Conservation (phyloP, 1,284 basidiomycete genomes). For the Uromyces viciae-fabae region DNA sequence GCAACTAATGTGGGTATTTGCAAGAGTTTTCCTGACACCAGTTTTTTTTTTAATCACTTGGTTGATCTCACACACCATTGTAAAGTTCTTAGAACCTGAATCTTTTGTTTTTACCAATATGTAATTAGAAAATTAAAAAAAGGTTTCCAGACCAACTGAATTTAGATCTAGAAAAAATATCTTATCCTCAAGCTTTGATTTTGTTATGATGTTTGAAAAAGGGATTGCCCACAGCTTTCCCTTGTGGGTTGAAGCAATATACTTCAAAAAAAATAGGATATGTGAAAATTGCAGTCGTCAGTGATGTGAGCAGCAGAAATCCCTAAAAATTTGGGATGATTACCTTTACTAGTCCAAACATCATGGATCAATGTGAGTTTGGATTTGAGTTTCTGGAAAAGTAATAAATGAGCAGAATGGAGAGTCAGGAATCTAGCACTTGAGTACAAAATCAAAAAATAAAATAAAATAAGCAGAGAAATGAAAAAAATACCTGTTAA, state of each 20-base stretch:
- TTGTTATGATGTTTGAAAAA: not conserved
- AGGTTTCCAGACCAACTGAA: no score
- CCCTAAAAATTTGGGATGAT: not conserved
- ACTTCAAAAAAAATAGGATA: not conserved
- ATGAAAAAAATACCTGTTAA: not conserved
- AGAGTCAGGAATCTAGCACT: no score
- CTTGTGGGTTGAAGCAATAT: not conserved
- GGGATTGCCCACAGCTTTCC: conserved; percentile 10
- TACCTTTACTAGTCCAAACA: conserved; percentile 16
- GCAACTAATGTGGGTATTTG: not conserved
- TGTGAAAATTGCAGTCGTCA: not conserved
- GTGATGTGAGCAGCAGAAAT: not conserved
- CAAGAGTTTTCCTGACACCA: not conserved
- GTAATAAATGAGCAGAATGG: not conserved
- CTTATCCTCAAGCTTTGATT: not conserved
- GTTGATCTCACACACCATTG: not conserved
- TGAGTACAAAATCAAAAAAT: not conserved
- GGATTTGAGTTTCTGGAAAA: not conserved
- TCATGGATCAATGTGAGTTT: conserved; percentile 12
- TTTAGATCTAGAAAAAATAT: no score
- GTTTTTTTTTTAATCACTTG: not conserved
- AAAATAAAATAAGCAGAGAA: not conserved
- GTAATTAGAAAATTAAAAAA: not conserved
- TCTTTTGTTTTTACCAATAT: not conserved
- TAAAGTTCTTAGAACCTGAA: not conserved